Conservation (phyloP, 495 filamentous ascomycete genomes). For the Polyplosphaeria fusca region DNA sequence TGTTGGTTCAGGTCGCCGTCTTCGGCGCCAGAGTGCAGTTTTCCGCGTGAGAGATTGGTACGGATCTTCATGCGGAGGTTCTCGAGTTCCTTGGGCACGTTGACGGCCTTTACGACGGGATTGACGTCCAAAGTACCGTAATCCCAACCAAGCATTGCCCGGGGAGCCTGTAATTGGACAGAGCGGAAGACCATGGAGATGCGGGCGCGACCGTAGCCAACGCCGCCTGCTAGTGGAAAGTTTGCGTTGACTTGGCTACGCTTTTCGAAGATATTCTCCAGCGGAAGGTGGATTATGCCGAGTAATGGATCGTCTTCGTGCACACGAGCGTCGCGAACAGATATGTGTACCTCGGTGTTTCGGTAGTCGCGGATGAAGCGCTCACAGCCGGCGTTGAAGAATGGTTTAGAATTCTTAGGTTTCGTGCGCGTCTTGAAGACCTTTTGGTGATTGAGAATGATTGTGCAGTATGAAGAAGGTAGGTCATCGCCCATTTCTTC, state of each 20-base stretch:
- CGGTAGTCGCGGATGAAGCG: constrained; percentile 66
- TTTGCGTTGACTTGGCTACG: constrained; percentile 59
- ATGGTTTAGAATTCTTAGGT: constrained; percentile 71
- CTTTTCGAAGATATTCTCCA: constrained; percentile 54
- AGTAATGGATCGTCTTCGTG: constrained; percentile 65
- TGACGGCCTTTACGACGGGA: constrained; percentile 37
- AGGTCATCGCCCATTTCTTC: constrained; percentile 59
- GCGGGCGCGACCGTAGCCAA: constrained; percentile 65
- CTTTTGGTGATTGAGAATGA: constrained; percentile 68
- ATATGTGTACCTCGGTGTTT: constrained; percentile 60
- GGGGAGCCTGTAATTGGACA: constrained; percentile 55
- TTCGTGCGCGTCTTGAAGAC: constrained; percentile 70
- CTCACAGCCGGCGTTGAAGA: constrained; percentile 76
- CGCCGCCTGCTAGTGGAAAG: constrained; percentile 58
- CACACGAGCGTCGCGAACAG: constrained; percentile 62
- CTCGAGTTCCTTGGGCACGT: constrained; percentile 46
- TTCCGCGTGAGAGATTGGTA: constrained; percentile 51
- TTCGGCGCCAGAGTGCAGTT: constrained; percentile 48
- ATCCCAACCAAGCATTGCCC: constrained; percentile 59
- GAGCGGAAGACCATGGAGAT: constrained; percentile 69
- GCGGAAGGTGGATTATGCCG: constrained; percentile 63
- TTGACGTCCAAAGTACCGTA: constrained; percentile 63
- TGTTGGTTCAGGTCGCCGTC: constrained; percentile 29
- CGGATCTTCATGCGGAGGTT: constrained; percentile 54
- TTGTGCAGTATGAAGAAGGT: constrained; percentile 64